Evolutionary conservation across 2,329 filamentous ascomycete species (phyloP).

Genomic region (Verticillium alfalfae): DNA sequence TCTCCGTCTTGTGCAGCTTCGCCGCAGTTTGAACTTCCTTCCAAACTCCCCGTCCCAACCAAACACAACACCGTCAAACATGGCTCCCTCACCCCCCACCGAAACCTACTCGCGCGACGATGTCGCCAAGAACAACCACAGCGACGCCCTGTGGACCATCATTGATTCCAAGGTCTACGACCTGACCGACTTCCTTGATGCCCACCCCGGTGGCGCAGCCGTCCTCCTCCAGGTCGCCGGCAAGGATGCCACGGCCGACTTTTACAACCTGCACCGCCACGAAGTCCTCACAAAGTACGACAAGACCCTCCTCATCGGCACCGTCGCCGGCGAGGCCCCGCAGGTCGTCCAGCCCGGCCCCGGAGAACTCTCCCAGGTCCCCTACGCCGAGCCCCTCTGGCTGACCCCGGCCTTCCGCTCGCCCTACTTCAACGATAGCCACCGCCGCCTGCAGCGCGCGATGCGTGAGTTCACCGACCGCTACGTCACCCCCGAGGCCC

Average conservation of each 20-base stretch:
- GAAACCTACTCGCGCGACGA: slow-evolving; percentile 55
- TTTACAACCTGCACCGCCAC: slow-evolving; percentile 89
- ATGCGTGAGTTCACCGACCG: slow-evolving; percentile 68
- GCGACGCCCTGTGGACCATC: slow-evolving; percentile 76
- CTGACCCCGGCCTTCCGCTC: slow-evolving; percentile 69
- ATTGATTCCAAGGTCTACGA: slow-evolving; percentile 87
- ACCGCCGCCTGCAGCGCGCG: slow-evolving; percentile 62
- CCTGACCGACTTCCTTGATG: slow-evolving; percentile 77
- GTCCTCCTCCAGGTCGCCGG: slow-evolving; percentile 78
- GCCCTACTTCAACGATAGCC: slow-evolving; percentile 76
- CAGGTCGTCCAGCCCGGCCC: slow-evolving; percentile 64
- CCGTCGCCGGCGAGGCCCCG: slow-evolving; percentile 66
- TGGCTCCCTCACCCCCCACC: slow-evolving; percentile 25
- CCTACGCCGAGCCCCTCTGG: slow-evolving; percentile 84
- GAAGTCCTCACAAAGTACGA: slow-evolving; percentile 81
- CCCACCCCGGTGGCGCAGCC: slow-evolving; percentile 75
- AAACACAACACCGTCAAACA: slow-evolving; percentile 10
- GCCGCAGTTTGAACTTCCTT: neutral
- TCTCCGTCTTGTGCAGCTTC: neutral
- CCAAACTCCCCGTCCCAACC: neutral
- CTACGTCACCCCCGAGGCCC: slow-evolving; percentile 68
- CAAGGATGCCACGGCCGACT: slow-evolving; percentile 73
- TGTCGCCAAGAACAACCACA: slow-evolving; percentile 70
- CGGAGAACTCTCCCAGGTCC: slow-evolving; percentile 70
- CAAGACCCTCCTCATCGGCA: slow-evolving; percentile 64